These are phyloP conservation scores for Globisporangium ultimum DNA, from an alignment of 352 stramenopile species.

Conservation along the genomic window DNA sequence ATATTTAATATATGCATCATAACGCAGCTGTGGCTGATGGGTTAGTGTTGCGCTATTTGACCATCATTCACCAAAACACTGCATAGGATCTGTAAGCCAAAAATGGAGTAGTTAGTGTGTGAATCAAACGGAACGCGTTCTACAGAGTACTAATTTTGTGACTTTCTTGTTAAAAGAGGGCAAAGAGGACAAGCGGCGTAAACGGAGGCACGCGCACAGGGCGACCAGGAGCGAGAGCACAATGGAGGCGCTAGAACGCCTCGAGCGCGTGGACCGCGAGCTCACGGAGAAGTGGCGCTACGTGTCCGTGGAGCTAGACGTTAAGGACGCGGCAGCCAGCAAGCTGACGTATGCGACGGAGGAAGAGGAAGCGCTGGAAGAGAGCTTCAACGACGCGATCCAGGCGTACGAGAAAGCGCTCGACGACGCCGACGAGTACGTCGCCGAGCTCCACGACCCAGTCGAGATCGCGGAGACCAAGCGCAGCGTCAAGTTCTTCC, in stretches of 20 bases:
- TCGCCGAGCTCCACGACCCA: conserved; percentile 36
- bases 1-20: not conserved
- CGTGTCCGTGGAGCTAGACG: conserved; percentile 39
- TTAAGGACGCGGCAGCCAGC: conserved; percentile 2
- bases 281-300: conserved; percentile 41
- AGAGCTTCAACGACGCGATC: conserved; percentile 49
- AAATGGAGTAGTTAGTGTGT: not conserved
- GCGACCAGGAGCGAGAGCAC: not conserved
- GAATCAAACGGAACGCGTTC: not conserved
- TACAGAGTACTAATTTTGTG: not conserved
- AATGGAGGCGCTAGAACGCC: conserved; percentile 37
- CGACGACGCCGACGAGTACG: conserved; percentile 34
- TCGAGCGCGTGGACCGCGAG: conserved; percentile 35
- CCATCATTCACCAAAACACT: too few species aligned
- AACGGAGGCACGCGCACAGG: too few species aligned
- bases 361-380: conserved; percentile 63
- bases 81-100: too few species aligned
- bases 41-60: not conserved
- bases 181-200: not conserved
- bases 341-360: conserved; percentile 45
- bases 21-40: not conserved
- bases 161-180: not conserved
- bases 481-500: conserved; percentile 28
- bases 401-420: conserved; percentile 32
- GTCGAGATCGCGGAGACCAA: conserved; percentile 17